Evolutionary conservation across 805 yeast species (phyloP).

Genomic region (Candida hispaniensis): DNA sequence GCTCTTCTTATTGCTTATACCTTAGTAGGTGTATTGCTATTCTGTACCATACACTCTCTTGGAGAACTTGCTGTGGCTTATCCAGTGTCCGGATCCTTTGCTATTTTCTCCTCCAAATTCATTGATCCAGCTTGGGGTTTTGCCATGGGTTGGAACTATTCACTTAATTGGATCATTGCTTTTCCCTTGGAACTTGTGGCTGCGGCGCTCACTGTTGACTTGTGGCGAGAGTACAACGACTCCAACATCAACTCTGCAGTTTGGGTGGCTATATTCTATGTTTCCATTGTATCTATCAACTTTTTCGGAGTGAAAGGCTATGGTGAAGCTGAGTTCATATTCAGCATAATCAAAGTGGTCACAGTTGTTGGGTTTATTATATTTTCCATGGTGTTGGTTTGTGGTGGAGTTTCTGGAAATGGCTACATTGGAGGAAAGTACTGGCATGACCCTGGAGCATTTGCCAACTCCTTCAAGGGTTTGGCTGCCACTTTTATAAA

Average conservation of each 20-base stretch:
- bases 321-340: conserved; percentile 62
- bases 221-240: conserved; percentile 51
- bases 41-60: conserved; percentile 50
- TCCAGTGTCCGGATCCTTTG: conserved; percentile 54
- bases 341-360: conserved; percentile 46
- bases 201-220: conserved; percentile 45
- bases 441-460: conserved; percentile 62
- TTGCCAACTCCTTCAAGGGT: conserved; percentile 59
- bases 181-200: conserved; percentile 59
- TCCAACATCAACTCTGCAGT: conserved; percentile 50
- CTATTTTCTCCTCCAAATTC: conserved; percentile 49
- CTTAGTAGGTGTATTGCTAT: conserved; percentile 52
- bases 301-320: conserved; percentile 50
- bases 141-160: conserved; percentile 64
- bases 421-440: conserved; percentile 44
- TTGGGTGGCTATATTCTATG: conserved; percentile 48
- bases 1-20: conserved; percentile 46
- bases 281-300: conserved; percentile 39
- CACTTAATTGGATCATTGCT: conserved; percentile 52
- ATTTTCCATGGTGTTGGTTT: conserved; percentile 39
- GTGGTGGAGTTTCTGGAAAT: conserved; percentile 50
- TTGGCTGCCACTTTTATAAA: conserved; percentile 56
- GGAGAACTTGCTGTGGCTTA: conserved; percentile 63
- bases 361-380: conserved; percentile 56
- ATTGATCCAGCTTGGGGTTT: conserved; percentile 61